Evolutionary conservation across 1,139 yeast species (phyloP).

Genomic region (Pichia sp.): DNA sequence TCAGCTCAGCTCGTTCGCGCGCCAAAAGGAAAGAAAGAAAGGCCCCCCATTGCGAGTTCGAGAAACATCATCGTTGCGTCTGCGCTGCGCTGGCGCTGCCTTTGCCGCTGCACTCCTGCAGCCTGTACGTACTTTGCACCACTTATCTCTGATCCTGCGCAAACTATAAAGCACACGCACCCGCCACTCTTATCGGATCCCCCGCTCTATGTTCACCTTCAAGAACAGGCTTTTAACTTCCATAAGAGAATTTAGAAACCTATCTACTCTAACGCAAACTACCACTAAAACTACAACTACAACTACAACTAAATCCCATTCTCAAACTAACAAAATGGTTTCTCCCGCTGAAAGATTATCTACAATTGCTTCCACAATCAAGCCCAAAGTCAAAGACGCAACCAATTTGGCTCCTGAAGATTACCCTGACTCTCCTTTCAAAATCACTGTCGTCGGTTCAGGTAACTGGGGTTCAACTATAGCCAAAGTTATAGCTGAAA

Average conservation of each 20-base stretch:
- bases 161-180: neutral
- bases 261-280: neutral
- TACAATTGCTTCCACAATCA: conserved; percentile 17
- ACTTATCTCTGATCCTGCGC: too few relatives aligned
- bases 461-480: conserved; percentile 96
- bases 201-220: conserved; percentile 1
- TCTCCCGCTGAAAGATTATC: conserved; percentile 26
- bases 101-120: too few relatives aligned
- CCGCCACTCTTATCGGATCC: neutral
- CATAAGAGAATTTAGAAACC: neutral
- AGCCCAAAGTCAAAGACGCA: conserved; percentile 10
- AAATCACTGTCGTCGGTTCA: conserved; percentile 61
- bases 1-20: too few relatives aligned
- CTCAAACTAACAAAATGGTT: conserved; percentile 7
- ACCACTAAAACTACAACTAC: neutral
- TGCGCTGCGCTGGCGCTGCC: too few relatives aligned
- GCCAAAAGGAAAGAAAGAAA: too few relatives aligned
- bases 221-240: neutral
- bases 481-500: conserved; percentile 89
- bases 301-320: neutral
- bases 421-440: conserved; percentile 28
- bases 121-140: too few relatives aligned
- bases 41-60: too few relatives aligned
- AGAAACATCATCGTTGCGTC: too few relatives aligned
- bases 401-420: conserved; percentile 21